phyloP scores from a whole-genome alignment of 2,329 filamentous ascomycete species.

The Rhinocladiella mackenziei region DNA sequence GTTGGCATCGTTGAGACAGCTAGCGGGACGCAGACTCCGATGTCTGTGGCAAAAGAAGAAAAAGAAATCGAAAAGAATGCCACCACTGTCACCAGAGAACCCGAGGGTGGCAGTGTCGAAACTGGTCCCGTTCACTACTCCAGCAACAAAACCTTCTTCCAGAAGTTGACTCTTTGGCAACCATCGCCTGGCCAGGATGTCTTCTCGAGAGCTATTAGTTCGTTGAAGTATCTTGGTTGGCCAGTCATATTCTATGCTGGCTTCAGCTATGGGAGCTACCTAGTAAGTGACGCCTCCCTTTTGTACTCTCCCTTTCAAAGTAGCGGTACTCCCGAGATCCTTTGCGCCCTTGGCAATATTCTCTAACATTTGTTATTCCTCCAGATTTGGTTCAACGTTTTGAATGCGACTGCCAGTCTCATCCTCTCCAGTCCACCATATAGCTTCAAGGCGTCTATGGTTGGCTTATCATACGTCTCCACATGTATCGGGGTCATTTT shows the following conservation, averaged over 20 bases:
- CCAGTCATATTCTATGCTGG: conserved; percentile 41
- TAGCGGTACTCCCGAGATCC: too few relatives aligned
- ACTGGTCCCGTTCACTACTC: not conserved
- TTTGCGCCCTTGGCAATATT: too few relatives aligned
- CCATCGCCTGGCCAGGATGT: conserved; percentile 16
- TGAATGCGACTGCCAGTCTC: conserved; percentile 40
- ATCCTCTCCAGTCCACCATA: conserved; percentile 37
- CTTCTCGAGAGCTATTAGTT: conserved; percentile 10
- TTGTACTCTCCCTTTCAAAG: too few relatives aligned
- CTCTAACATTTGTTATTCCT: too few relatives aligned
- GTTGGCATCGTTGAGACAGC: conserved; percentile 10
- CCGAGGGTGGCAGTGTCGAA: not conserved
- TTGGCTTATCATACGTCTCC: conserved; percentile 25
- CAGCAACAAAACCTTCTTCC: conserved; percentile 17
- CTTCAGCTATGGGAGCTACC: conserved; percentile 40
- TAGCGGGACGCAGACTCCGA: not conserved
- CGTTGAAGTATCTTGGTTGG: conserved; percentile 31
- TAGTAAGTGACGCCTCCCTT: too few relatives aligned
- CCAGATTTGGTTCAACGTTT: conserved; percentile 42
- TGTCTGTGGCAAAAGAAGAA: not conserved
- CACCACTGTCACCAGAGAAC: conserved; percentile 3
- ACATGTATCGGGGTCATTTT: conserved; percentile 34
- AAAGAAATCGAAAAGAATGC: not conserved
- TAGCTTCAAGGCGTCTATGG: conserved; percentile 31
- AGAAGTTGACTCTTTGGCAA: conserved; percentile 21